These are phyloP conservation scores for Mortierella sp. DNA, from an alignment of 371 early-diverging fungal species.

Conservation along the genomic window DNA sequence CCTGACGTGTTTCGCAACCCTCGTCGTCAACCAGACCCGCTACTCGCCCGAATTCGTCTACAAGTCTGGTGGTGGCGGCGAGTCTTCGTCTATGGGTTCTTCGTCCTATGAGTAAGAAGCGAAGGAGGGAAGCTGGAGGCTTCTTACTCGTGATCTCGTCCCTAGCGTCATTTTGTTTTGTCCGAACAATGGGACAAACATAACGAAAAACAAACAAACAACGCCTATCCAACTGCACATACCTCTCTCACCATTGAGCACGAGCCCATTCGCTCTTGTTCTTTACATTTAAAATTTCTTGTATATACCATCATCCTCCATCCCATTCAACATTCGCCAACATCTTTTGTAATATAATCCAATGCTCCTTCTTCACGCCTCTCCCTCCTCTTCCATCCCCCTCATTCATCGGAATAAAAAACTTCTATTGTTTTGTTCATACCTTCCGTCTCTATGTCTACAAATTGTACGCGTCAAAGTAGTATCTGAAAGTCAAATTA, in stretches of 20 bases:
- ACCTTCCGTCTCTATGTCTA: too few relatives aligned
- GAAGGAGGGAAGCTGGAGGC: neutral
- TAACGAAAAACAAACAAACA: too few relatives aligned
- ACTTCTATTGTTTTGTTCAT: too few relatives aligned
- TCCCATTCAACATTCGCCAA: too few relatives aligned
- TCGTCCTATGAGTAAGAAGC: neutral
- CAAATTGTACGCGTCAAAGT: too few relatives aligned
- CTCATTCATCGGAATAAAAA: too few relatives aligned
- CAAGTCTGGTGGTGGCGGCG: slow-evolving; percentile 3
- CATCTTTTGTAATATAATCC: too few relatives aligned
- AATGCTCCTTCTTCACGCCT: too few relatives aligned
- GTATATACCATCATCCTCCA: too few relatives aligned
- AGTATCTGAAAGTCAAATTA: too few relatives aligned
- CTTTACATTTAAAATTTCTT: neutral
- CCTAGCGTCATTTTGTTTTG: neutral
- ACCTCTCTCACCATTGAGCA: neutral
- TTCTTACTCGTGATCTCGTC: neutral
- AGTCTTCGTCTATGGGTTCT: neutral
- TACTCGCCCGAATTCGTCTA: slow-evolving; percentile 34
- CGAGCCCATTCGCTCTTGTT: neutral
- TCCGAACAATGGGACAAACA: neutral
- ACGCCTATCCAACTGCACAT: slow-evolving; percentile 2
- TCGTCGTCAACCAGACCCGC: slow-evolving; percentile 32
- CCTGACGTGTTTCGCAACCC: slow-evolving; percentile 40
- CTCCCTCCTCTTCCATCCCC: too few relatives aligned